These are phyloP conservation scores for Achlya hypogyna DNA, from an alignment of 352 stramenopile genomes.

Conservation along the genomic window DNA sequence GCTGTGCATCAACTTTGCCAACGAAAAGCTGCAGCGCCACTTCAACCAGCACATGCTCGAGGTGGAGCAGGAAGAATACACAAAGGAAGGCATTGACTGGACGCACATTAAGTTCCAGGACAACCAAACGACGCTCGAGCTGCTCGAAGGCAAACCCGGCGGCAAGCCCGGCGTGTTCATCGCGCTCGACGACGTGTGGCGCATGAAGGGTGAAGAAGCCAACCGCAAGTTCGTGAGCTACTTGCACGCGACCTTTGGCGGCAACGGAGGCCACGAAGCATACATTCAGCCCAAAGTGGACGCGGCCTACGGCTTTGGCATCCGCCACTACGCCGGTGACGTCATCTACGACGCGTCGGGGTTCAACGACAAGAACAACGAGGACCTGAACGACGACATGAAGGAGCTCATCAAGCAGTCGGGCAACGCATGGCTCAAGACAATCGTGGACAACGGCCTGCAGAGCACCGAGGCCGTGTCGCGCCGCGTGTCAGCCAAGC, in stretches of 20 bases:
- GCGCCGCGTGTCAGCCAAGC: slow-evolving; percentile 13
- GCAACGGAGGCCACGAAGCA: slow-evolving; percentile 76
- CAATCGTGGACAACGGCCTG: slow-evolving; percentile 80
- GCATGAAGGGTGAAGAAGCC: slow-evolving; percentile 88
- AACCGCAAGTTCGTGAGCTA: slow-evolving; percentile 89
- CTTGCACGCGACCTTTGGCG: slow-evolving; percentile 72
- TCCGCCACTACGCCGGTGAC: slow-evolving; percentile 88
- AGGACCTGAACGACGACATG: slow-evolving; percentile 93
- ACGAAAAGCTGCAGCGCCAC: slow-evolving; percentile 91
- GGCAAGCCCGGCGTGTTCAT: slow-evolving; percentile 90
- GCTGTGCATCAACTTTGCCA: slow-evolving; percentile 94
- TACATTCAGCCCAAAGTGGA: slow-evolving; percentile 89
- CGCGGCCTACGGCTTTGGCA: slow-evolving; percentile 80
- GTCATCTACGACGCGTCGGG: slow-evolving; percentile 95
- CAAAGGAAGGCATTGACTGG: slow-evolving; percentile 92
- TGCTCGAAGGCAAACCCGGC: slow-evolving; percentile 88
- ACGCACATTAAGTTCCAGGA: slow-evolving; percentile 90
- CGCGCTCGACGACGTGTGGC: slow-evolving; percentile 92
- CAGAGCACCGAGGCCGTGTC: slow-evolving; percentile 75
- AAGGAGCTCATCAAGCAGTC: slow-evolving; percentile 87
- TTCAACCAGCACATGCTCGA: slow-evolving; percentile 95
- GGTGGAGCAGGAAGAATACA: slow-evolving; percentile 96
- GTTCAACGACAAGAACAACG: slow-evolving; percentile 99
- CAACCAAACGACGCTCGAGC: slow-evolving; percentile 89
- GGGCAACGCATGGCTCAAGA: slow-evolving; percentile 67